These are phyloP conservation scores for Salix suchowensis DNA, from an alignment of 345 rosid species.

Conservation along the genomic window DNA sequence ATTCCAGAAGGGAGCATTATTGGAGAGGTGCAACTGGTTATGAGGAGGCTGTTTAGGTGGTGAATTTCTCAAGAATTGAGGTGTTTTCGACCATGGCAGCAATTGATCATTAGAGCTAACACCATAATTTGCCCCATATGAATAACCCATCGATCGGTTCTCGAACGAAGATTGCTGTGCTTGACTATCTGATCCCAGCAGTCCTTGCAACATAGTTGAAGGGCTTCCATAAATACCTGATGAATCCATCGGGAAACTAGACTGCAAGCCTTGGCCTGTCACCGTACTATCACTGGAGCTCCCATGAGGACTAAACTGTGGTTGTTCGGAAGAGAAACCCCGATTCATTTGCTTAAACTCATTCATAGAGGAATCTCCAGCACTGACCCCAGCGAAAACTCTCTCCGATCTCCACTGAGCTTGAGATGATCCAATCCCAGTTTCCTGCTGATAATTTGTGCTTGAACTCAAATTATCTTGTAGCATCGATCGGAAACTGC, in stretches of 20 bases:
- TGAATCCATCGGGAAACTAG: conserved; percentile 44
- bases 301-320: conserved; percentile 57
- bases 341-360: conserved; percentile 41
- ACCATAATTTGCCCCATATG: conserved; percentile 32
- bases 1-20: conserved; percentile 90
- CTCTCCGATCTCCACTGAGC: conserved; percentile 35
- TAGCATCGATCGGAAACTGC: conserved; percentile 60
- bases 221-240: conserved; percentile 44
- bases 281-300: conserved; percentile 61
- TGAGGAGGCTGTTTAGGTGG: conserved; percentile 54
- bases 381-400: conserved; percentile 5
- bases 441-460: conserved; percentile 35
- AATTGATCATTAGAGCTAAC: conserved; percentile 25
- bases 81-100: conserved; percentile 58
- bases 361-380: conserved; percentile 24
- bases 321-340: conserved; percentile 59
- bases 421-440: conserved; percentile 43
- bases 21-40: conserved; percentile 72
- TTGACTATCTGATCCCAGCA: conserved; percentile 42
- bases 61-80: conserved; percentile 57
- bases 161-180: conserved; percentile 30
- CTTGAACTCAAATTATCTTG: conserved; percentile 64
- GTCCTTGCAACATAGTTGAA: conserved; percentile 51
- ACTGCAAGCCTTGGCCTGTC: conserved; percentile 49
- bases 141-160: conserved; percentile 31